Percentiles rank a stretch among this genome's conserved stretches.
phyloP scores from a whole-genome alignment of 2,329 filamentous ascomycete species.

The Lizonia empirigonia region DNA sequence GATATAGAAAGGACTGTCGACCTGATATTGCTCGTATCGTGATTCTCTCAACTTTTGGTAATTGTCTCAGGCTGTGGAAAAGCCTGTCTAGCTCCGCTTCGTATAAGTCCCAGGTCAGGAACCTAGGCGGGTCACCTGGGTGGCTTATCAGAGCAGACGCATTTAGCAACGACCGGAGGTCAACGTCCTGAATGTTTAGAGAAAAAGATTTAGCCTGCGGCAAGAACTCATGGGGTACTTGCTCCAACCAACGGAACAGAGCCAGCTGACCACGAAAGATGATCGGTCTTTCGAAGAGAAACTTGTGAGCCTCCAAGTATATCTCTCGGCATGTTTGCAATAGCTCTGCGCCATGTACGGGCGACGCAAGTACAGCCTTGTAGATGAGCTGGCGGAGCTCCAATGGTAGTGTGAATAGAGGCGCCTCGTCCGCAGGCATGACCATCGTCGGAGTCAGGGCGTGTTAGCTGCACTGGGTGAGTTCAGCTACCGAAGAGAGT shows the following conservation, averaged over 20 bases:
- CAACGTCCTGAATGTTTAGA: slow-evolving; percentile 37
- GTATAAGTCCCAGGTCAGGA: slow-evolving; percentile 36
- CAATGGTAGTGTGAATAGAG: slow-evolving; percentile 33
- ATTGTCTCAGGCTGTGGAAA: slow-evolving; percentile 15
- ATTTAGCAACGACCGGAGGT: slow-evolving; percentile 31
- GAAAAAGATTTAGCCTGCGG: slow-evolving; percentile 25
- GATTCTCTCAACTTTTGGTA: slow-evolving; percentile 29
- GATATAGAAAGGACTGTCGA: slow-evolving; percentile 36
- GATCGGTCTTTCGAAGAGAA: slow-evolving; percentile 40
- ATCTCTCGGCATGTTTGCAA: slow-evolving; percentile 37
- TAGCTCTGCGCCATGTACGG: slow-evolving; percentile 25
- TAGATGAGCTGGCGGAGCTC: slow-evolving; percentile 42
- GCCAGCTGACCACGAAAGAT: slow-evolving; percentile 29
- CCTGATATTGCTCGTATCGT: slow-evolving; percentile 24
- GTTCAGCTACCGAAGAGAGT: background rate
- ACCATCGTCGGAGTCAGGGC: background rate
- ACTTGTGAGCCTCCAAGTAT: slow-evolving; percentile 33
- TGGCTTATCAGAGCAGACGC: slow-evolving; percentile 3
- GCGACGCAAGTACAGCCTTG: slow-evolving; percentile 28
- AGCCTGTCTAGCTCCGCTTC: slow-evolving; percentile 29
- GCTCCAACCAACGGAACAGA: slow-evolving; percentile 32
- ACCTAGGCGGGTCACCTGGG: slow-evolving; percentile 8
- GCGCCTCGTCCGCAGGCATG: background rate
- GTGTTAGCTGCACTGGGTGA: background rate
- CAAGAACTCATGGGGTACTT: slow-evolving; percentile 21